Base-by-base conservation (phyloP, 352 stramenopile species). In the Phytophthora aleatoria region DNA sequence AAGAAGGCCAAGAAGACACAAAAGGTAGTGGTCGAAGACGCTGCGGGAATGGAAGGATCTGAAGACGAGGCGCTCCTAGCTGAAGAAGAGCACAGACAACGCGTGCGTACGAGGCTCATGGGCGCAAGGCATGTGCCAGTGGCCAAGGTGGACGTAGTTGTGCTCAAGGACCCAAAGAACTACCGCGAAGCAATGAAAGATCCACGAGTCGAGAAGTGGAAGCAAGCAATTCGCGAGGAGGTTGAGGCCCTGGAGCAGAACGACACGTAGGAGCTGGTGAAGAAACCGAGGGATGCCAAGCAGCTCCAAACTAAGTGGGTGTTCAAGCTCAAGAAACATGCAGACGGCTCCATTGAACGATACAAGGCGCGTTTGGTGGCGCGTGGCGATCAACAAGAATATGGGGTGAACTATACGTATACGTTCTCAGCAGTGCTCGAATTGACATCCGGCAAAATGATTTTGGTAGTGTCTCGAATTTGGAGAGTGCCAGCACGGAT, bases 381-480 rank as follows among this genome's bases (percentile, higher is more conserved):
- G 6, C 35, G 35, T n/a, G 35, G 35, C 3, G 35, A 41, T 2
- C 35, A 41, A 41, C 49, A 55, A 15, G 49, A 45, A n/a, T 45
- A 55, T 15, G 50, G 50, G 2, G 50, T 57, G 7, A 13, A 57
- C 8, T 57, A 57, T 24, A 57, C 36, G 20, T 20, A 20, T 20
- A 20, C 20, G 13, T 57, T 57, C 38, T 49, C 50, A 45, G 50
- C 50, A 28, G 50, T 57, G 27, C 50, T 57, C 20, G 50, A 57
- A 15, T 38, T 49, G 36, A 28, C 49, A 31, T 38, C 35, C 1
- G 50, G 16, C 11, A 57, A 38, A 8, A 16, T 50, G 26, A 50
- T 50, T 7, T 16, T 50, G 4, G 44, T 9, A n/a, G 44, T 50
- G 30, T 15, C n/a, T n/a, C 20, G 26, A 35, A 33, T 50, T 9